Evolutionary conservation across 495 filamentous ascomycete species (phyloP).

Genomic region (Thermochaetoides thermophila): DNA sequence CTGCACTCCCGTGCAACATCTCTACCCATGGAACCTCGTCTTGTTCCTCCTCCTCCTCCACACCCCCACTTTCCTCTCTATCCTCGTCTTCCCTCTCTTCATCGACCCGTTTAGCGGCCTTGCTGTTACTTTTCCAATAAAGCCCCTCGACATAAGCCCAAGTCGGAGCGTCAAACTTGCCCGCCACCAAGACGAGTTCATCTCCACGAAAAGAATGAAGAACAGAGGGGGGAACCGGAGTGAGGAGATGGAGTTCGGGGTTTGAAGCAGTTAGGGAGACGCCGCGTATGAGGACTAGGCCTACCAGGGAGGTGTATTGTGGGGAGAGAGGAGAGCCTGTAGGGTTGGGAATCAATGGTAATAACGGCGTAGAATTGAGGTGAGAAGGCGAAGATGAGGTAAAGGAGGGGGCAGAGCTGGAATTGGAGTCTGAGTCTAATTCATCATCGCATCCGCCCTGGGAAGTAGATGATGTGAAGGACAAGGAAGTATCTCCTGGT

Average conservation of each 20-base stretch:
- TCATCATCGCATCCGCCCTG: not conserved
- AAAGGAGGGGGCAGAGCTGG: too few relatives aligned
- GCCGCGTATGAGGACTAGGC: constrained; percentile 39
- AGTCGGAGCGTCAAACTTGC: constrained; percentile 40
- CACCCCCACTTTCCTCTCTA: constrained; percentile 8
- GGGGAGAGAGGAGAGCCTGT: constrained; percentile 29
- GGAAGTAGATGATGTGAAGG: not conserved
- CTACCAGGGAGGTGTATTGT: constrained; percentile 27
- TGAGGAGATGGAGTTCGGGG: constrained; percentile 36
- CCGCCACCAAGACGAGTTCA: constrained; percentile 38
- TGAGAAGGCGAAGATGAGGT: too few relatives aligned
- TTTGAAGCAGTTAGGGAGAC: constrained; percentile 34
- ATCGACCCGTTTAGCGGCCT: too few relatives aligned
- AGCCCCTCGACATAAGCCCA: constrained; percentile 45
- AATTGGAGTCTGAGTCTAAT: not conserved
- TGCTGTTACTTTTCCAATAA: constrained; percentile 5
- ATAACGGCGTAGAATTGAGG: too few relatives aligned
- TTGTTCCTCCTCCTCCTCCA: constrained; percentile 6
- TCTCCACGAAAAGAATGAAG: too few relatives aligned
- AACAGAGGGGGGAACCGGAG: constrained; percentile 22
- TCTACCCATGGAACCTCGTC: constrained; percentile 37
- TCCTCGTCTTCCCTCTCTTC: constrained; percentile 8
- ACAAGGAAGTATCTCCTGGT: not conserved
- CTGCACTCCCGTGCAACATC: constrained; percentile 31
- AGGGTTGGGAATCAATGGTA: constrained; percentile 27